These are phyloP conservation scores for Vinca minor DNA, from an alignment of 257 asterid genomes.

Conservation along the genomic window DNA sequence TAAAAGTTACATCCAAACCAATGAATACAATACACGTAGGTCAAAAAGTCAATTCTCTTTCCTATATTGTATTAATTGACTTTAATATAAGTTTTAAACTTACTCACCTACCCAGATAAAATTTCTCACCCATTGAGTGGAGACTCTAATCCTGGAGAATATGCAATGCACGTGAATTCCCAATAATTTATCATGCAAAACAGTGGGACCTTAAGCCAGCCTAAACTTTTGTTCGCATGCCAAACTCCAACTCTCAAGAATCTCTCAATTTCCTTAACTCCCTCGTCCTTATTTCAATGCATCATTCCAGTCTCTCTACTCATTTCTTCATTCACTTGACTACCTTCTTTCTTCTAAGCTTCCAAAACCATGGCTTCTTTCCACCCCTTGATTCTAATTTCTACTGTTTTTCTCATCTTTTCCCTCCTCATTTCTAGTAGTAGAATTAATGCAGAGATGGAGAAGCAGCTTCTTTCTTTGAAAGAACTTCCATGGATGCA, in stretches of 20 bases:
- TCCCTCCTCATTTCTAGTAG: constrained; percentile 14
- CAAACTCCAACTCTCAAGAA: constrained; percentile 54
- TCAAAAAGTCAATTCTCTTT: too few relatives aligned
- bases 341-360: too few relatives aligned
- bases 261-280: constrained; percentile 25
- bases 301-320: background rate
- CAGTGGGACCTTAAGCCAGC: constrained; percentile 68
- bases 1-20: too few relatives aligned
- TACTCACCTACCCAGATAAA: too few relatives aligned
- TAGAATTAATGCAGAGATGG: constrained; percentile 24
- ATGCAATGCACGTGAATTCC: constrained; percentile 91
- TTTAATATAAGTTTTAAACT: too few relatives aligned
- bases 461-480: constrained; percentile 39
- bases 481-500: constrained; percentile 25
- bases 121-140: too few relatives aligned
- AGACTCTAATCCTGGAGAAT: too few relatives aligned
- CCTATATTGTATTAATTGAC: too few relatives aligned
- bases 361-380: constrained; percentile 2
- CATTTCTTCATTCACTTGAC: background rate
- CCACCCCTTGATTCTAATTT: constrained; percentile 5
- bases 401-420: constrained; percentile 14
- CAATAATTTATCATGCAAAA: constrained; percentile 91
- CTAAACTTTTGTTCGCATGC: constrained; percentile 60
- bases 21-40: too few relatives aligned
- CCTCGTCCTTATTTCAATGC: too few relatives aligned